These are phyloP conservation scores for Alternaria sp. DNA, from an alignment of 2,329 filamentous ascomycete genomes.

Conservation along the genomic window DNA sequence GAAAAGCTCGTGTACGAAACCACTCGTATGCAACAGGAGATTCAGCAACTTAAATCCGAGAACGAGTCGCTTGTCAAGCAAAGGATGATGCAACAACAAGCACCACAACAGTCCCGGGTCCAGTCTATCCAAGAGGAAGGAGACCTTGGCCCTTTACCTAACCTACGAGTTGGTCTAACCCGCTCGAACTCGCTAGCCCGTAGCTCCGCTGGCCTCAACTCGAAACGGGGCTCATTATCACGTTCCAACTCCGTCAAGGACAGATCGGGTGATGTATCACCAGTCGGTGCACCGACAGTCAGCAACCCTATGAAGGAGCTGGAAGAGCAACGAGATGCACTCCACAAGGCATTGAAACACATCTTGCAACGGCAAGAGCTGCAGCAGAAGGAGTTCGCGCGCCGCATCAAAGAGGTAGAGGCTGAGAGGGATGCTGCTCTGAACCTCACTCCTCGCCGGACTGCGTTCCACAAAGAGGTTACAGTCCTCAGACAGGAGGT, in stretches of 20 bases:
- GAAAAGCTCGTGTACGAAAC: slow-evolving; percentile 80
- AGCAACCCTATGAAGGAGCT: slow-evolving; percentile 75
- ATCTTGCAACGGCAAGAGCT: slow-evolving; percentile 84
- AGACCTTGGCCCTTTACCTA: slow-evolving; percentile 42
- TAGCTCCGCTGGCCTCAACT: slow-evolving; percentile 51
- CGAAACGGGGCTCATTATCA: slow-evolving; percentile 58
- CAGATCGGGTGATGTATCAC: slow-evolving; percentile 56
- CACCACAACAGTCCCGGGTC: slow-evolving; percentile 58
- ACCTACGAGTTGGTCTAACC: slow-evolving; percentile 59
- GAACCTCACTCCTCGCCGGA: slow-evolving; percentile 71
- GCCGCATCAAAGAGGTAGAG: slow-evolving; percentile 78
- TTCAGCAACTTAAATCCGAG: slow-evolving; percentile 65
- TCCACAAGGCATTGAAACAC: slow-evolving; percentile 85
- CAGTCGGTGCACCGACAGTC: slow-evolving; percentile 56
- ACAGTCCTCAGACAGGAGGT: slow-evolving; percentile 81
- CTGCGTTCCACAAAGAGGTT: slow-evolving; percentile 85
- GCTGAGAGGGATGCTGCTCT: slow-evolving; percentile 77
- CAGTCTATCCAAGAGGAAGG: slow-evolving; percentile 68
- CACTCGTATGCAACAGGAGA: slow-evolving; percentile 84
- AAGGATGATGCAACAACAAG: slow-evolving; percentile 57
- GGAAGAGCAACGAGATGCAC: slow-evolving; percentile 88
- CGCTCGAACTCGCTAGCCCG: slow-evolving; percentile 73
- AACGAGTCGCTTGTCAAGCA: slow-evolving; percentile 64
- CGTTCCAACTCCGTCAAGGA: slow-evolving; percentile 54
- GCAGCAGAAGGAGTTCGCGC: slow-evolving; percentile 82